phyloP scores from a whole-genome alignment of 148 eudicot species.

The Heliosperma pusillum region DNA sequence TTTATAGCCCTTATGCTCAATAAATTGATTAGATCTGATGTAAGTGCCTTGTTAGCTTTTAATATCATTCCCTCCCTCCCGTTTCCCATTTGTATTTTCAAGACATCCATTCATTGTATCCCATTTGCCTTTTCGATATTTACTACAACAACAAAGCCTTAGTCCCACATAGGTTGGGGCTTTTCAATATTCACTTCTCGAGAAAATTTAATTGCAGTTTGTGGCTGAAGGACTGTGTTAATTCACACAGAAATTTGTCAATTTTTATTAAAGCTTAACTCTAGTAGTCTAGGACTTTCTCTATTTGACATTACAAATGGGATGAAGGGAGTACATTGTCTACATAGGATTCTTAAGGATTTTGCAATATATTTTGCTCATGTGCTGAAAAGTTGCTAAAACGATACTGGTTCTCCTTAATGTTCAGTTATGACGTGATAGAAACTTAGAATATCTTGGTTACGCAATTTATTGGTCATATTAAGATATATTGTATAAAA shows the following conservation, averaged over 20 bases:
- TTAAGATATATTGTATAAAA: not conserved
- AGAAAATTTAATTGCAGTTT: not conserved
- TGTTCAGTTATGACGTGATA: not conserved
- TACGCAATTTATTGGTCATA: not conserved
- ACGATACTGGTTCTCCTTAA: not conserved
- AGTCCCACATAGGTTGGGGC: no score
- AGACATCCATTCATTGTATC: not conserved
- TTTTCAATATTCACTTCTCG: not conserved
- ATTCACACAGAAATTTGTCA: not conserved
- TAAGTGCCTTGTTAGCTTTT: not conserved
- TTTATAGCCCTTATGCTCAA: not conserved
- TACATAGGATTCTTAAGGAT: not conserved
- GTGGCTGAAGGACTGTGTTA: not conserved
- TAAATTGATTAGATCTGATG: not conserved
- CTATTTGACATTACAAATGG: not conserved
- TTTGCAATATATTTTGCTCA: slow-evolving; percentile 8
- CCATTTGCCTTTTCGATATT: not conserved
- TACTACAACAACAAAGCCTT: no score
- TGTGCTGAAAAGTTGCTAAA: slow-evolving; percentile 3
- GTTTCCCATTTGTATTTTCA: not conserved
- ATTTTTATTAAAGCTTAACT: not conserved
- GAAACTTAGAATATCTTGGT: not conserved
- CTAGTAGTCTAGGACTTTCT: not conserved
- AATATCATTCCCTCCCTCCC: not conserved
- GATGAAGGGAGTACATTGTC: not conserved